A percentile compares a stretch with the other conserved stretches of the same genome.
Evolutionary conservation across 495 filamentous ascomycete genomes (phyloP).

Genomic region (Parathielavia hyrcaniae): DNA sequence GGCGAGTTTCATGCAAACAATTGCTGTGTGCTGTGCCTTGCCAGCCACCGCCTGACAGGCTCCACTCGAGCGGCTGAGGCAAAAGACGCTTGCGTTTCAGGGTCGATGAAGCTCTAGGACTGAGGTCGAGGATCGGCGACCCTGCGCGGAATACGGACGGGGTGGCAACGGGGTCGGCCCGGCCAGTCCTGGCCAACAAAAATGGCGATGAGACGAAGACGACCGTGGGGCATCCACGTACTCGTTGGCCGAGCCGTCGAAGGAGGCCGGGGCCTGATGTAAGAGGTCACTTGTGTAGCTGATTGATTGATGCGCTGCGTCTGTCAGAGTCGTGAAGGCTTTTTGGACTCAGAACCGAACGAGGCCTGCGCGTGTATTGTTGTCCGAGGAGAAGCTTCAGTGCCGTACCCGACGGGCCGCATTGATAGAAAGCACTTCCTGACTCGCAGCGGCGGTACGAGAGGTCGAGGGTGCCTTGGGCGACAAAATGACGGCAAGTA

Average conservation of each 20-base stretch:
- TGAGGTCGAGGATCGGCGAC: not conserved
- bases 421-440: not conserved
- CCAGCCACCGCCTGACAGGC: not conserved
- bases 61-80: constrained; percentile 1
- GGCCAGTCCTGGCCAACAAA: constrained; percentile 1
- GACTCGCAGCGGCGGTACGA: not conserved
- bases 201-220: constrained; percentile 9
- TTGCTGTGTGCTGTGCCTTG: constrained; percentile 12
- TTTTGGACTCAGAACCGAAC: no score
- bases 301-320: no score
- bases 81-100: constrained; percentile 1
- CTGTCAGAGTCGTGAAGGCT: no score
- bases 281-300: not conserved
- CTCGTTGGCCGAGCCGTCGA: not conserved
- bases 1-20: constrained; percentile 10
- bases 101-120: not conserved
- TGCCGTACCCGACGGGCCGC: not conserved
- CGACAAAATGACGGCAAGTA: not conserved
- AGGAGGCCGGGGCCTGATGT: not conserved
- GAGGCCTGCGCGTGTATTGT: no score
- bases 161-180: constrained; percentile 8
- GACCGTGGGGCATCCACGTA: not conserved
- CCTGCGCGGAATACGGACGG: not conserved
- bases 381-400: not conserved
- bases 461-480: not conserved